A percentile compares a stretch with the other conserved stretches of the same genome.
These are phyloP conservation scores for Arthrobotrys sinensis DNA, from an alignment of 2,329 filamentous ascomycete genomes.

Conservation along the genomic window DNA sequence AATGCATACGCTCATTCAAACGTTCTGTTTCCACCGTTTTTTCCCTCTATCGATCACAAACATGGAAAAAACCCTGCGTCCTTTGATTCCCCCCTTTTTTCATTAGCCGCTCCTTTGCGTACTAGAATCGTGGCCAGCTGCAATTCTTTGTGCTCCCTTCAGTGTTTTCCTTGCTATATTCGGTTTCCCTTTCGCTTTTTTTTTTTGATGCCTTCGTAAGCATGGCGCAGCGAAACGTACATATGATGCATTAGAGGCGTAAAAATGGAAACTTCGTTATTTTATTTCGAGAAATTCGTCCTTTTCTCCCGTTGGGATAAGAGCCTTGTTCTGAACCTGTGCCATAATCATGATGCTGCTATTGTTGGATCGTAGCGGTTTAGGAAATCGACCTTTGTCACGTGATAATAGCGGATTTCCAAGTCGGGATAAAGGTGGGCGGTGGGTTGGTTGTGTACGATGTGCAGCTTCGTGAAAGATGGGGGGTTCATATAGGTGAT, in stretches of 20 bases:
- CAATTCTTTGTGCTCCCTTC: too few relatives aligned
- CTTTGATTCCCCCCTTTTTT: too few relatives aligned
- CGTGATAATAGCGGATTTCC: not conserved
- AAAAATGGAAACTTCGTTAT: slow-evolving; percentile 33
- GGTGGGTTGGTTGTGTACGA: too few relatives aligned
- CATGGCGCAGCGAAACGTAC: slow-evolving; percentile 31
- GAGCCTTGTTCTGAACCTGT: too few relatives aligned
- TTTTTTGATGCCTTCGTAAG: slow-evolving; percentile 7
- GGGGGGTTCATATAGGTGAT: too few relatives aligned
- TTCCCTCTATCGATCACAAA: too few relatives aligned
- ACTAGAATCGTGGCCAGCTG: too few relatives aligned
- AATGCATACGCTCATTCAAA: slow-evolving; percentile 5
- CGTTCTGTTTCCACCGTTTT: not conserved
- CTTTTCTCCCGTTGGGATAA: not conserved
- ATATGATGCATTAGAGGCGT: slow-evolving; percentile 51
- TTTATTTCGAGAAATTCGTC: not conserved
- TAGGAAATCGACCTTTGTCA: not conserved
- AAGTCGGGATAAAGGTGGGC: not conserved
- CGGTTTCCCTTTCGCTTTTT: not conserved
- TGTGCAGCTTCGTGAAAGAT: too few relatives aligned
- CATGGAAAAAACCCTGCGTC: too few relatives aligned
- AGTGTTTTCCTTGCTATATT: not conserved
- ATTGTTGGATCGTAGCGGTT: too few relatives aligned
- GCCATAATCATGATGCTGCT: too few relatives aligned
- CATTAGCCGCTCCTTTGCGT: too few relatives aligned